These are phyloP conservation scores for Graphilbum fragrans DNA, from an alignment of 2,329 filamentous ascomycete species.

Conservation along the genomic window DNA sequence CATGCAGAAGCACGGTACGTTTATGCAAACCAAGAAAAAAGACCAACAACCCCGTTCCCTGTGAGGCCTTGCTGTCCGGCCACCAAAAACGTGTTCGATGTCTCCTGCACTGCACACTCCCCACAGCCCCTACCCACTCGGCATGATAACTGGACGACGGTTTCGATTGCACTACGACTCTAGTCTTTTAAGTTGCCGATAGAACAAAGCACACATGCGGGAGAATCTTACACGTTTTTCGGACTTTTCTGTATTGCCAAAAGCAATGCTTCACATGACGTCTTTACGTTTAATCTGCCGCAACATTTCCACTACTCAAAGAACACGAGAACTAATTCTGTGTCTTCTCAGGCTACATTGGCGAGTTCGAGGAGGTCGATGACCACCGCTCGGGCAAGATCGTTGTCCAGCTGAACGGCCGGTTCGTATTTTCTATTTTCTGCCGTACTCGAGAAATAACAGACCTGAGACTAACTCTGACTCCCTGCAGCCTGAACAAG, in stretches of 20 bases:
- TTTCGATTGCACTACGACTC: conserved; percentile 71
- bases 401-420: conserved; percentile 97
- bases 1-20: conserved; percentile 99
- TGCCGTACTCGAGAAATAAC: background rate
- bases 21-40: too few relatives aligned
- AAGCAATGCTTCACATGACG: conserved; percentile 46
- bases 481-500: conserved; percentile 63
- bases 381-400: conserved; percentile 99
- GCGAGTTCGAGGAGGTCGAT: conserved; percentile 98
- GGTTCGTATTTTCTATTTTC: conserved; percentile 22
- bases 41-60: too few relatives aligned
- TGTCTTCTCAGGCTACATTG: conserved; percentile 70
- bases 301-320: conserved; percentile 43
- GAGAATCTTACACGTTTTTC: conserved; percentile 96
- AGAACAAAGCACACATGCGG: conserved; percentile 62
- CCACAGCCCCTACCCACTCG: conserved; percentile 43
- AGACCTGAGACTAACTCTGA: background rate
- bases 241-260: conserved; percentile 28
- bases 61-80: background rate
- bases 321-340: conserved; percentile 10
- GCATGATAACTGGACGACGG: conserved; percentile 99
- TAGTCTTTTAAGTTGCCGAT: conserved; percentile 99
- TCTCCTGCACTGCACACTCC: background rate
- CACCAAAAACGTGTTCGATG: too few relatives aligned
- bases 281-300: conserved; percentile 86